Evolutionary conservation across 257 asterid genomes (phyloP), one percentile per base, ranked within the genome.

Genomic region (Prunella vulgaris): DNA sequence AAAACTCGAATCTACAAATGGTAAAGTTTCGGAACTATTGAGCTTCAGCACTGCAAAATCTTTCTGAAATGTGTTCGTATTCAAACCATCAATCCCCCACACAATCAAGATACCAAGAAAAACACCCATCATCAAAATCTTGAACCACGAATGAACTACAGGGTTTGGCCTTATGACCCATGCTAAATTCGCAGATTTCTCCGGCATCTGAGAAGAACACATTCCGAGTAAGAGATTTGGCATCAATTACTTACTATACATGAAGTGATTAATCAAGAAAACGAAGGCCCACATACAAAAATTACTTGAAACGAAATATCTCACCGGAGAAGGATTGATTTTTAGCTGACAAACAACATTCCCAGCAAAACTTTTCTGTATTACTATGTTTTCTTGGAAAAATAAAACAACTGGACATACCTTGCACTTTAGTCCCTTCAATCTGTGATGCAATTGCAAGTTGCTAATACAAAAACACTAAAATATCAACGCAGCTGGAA

Each of bases 21-120:
- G 12, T 4, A 28, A 15, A 27, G 27, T 73, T 40, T 52, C 79
- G 14, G 72, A 66, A 42, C 10, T 42, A 42, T 61, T 80, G 33
- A 81, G 65, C 75, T 79, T 87, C 74, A 85, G 58, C 27, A 64
- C 75, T 66, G 72, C 79, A 63, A 77, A 85, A 80, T 83, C 77
- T 56, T 66, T 80, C 68, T 71, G 82, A n/a, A 81, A 62, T n/a
- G 70, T 61, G 57, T 66, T 67, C 71, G 65, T 70, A 62, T 22
- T 74, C 18, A 83, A 52, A 17, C 89, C 87, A 80, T 87, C 89
- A 61, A 84, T 80, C 25, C 81, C 69, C 82, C 92, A 92, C 1
- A 87, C 76, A 60, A 86, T 76, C 84, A 87, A 79, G 76, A 92
- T 59, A 44, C 89, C 94, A 73, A 86, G 82, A 78, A 86, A 77